Evolutionary conservation across 1,284 basidiomycete species (phyloP).

Genomic region (Melampsora americana): DNA sequence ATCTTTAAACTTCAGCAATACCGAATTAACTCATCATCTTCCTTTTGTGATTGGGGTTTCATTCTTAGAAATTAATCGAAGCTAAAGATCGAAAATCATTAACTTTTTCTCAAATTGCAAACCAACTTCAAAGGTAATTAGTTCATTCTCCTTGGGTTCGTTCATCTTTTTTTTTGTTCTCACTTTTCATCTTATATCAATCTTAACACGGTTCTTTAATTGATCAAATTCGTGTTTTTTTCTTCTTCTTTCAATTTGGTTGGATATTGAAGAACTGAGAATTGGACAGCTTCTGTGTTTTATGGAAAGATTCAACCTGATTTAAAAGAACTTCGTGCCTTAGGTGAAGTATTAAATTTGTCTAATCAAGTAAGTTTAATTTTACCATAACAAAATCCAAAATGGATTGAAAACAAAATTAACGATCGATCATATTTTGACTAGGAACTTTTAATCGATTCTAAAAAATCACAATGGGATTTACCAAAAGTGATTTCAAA

Average conservation of each 20-base stretch:
- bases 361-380: slow-evolving; percentile 51
- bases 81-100: slow-evolving; percentile 13
- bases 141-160: slow-evolving; percentile 3
- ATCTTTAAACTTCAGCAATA: too few relatives aligned
- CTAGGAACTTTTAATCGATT: slow-evolving; percentile 46
- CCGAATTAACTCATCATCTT: too few relatives aligned
- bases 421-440: slow-evolving; percentile 78
- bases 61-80: neutral
- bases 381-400: too few relatives aligned
- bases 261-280: slow-evolving; percentile 12
- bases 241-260: too few relatives aligned
- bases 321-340: neutral
- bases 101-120: slow-evolving; percentile 21
- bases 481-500: slow-evolving; percentile 19
- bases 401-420: too few relatives aligned
- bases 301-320: slow-evolving; percentile 18
- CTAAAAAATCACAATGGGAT: too few relatives aligned
- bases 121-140: slow-evolving; percentile 16
- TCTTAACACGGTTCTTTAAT: too few relatives aligned
- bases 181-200: too few relatives aligned
- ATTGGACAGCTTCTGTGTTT: slow-evolving; percentile 18
- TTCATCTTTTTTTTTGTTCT: neutral
- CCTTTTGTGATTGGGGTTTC: too few relatives aligned
- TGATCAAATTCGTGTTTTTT: neutral
- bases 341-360: slow-evolving; percentile 4